These are phyloP conservation scores for Quercus tomentella DNA, from an alignment of 331 rosid genomes.

Conservation along the genomic window DNA sequence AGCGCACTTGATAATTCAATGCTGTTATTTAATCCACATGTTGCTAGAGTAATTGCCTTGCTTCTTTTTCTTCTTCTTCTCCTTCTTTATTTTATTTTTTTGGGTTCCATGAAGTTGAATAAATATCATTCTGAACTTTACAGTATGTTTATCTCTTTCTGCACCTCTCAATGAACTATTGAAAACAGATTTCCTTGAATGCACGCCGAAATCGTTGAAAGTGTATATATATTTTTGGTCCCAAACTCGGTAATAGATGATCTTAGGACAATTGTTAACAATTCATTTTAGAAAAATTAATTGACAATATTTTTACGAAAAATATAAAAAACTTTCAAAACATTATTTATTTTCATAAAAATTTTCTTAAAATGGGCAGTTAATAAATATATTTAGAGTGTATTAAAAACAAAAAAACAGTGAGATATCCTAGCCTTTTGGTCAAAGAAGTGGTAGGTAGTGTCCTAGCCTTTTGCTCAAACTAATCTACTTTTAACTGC, in stretches of 20 bases:
- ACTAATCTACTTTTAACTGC: no score
- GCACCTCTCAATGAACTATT: neutral
- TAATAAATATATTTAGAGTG: neutral
- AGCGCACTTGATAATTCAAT: neutral
- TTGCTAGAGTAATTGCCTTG: neutral
- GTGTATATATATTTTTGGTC: no score
- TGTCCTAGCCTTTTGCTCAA: no score
- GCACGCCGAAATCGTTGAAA: no score
- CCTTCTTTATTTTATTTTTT: no score
- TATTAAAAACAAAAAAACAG: no score
- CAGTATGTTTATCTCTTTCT: neutral
- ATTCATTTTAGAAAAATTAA: no score
- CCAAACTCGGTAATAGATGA: fast-evolving
- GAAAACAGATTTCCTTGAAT: no score
- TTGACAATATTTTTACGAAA: fast-evolving
- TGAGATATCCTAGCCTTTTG: no score
- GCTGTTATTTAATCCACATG: neutral
- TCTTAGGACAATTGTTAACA: fast-evolving
- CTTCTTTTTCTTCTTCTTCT: no score
- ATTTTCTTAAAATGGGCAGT: fast-evolving
- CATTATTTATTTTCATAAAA: no score
- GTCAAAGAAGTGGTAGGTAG: no score
- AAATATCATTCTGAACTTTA: neutral
- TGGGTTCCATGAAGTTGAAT: neutral
- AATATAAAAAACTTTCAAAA: fast-evolving